Conservation (phyloP, 2,329 filamentous ascomycete genomes). For the Pestalotiopsis sp. region DNA sequence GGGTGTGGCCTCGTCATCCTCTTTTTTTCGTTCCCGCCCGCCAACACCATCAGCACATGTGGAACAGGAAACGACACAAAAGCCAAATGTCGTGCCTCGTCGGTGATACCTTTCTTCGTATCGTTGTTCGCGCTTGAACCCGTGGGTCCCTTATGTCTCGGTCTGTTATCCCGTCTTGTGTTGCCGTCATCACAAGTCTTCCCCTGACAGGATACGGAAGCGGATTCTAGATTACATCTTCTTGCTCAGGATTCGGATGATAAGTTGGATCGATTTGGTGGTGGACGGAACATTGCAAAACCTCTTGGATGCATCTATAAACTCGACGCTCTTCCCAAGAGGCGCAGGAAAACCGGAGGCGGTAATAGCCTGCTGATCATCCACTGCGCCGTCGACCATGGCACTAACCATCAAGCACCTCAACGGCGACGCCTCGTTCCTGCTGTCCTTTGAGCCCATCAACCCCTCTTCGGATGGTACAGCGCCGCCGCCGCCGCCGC, state of each 20-base stretch:
- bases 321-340: neutral
- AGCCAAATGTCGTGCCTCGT: neutral
- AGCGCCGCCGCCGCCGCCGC: constrained; percentile 43
- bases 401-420: constrained; percentile 65
- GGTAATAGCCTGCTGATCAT: neutral
- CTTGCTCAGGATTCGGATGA: neutral
- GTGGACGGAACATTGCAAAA: too few relatives aligned
- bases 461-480: constrained; percentile 10
- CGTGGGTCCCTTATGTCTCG: neutral
- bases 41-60: neutral
- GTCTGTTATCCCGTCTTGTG: neutral
- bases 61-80: neutral
- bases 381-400: constrained; percentile 43
- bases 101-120: neutral
- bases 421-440: constrained; percentile 67
- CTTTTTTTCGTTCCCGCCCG: neutral
- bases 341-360: neutral
- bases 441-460: constrained; percentile 61
- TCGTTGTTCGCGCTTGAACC: neutral
- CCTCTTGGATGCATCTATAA: too few relatives aligned
- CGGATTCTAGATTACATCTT: neutral
- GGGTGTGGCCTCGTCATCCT: neutral
- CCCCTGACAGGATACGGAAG: neutral
- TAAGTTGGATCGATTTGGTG: neutral
- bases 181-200: neutral